Conservation (phyloP, 257 asterid species). For the Cynanchum wilfordii region DNA sequence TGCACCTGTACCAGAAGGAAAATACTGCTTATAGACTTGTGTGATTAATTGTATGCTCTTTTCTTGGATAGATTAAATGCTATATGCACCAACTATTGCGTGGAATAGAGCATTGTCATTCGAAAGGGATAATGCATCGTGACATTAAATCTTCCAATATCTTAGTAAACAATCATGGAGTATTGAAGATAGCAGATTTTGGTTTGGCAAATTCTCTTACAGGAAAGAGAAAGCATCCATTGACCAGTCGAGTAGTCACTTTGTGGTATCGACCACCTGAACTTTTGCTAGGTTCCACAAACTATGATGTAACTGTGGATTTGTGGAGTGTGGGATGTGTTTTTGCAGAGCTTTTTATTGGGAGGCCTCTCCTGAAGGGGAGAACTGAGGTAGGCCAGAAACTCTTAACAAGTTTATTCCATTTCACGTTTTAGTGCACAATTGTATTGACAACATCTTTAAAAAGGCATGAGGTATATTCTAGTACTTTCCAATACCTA, state of each 20-base stretch:
- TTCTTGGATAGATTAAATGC: slow-evolving; percentile 72
- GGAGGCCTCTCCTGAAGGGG: slow-evolving; percentile 87
- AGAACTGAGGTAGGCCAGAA: slow-evolving; percentile 83
- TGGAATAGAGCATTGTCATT: slow-evolving; percentile 86
- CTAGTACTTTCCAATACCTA: neutral
- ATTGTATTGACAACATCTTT: neutral
- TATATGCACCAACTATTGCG: slow-evolving; percentile 71
- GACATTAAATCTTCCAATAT: slow-evolving; percentile 83
- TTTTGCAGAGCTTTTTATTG: slow-evolving; percentile 80
- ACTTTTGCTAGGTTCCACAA: slow-evolving; percentile 77
- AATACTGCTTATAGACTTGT: neutral
- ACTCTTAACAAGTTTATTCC: neutral
- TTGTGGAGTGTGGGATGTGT: slow-evolving; percentile 96
- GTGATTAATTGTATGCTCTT: slow-evolving; percentile 1
- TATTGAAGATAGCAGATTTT: slow-evolving; percentile 79
- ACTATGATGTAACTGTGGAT: slow-evolving; percentile 72
- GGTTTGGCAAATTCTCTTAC: slow-evolving; percentile 74
- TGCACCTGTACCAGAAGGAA: neutral
- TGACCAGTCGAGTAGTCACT: slow-evolving; percentile 93
- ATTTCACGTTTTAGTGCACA: neutral
- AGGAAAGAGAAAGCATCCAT: slow-evolving; percentile 44
- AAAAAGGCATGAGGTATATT: neutral
- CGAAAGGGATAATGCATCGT: slow-evolving; percentile 76
- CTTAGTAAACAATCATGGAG: slow-evolving; percentile 73
- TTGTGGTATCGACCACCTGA: slow-evolving; percentile 99